phyloP scores from a whole-genome alignment of 228 moss, liverwort and hornwort species.

The Sphagnum fallax region DNA sequence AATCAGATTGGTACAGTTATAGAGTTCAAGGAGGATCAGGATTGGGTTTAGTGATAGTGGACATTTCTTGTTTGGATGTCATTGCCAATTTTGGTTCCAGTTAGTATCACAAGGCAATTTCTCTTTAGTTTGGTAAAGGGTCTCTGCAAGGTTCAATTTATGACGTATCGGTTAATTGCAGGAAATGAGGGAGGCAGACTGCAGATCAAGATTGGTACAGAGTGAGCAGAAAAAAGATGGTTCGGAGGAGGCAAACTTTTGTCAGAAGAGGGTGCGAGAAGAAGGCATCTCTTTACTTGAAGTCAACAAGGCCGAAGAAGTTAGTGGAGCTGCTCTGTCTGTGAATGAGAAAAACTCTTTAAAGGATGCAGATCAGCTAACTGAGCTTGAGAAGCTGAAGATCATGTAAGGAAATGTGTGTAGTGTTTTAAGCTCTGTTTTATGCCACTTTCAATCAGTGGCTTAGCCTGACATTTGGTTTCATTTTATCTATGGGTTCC shows the following conservation, averaged over 20 bases:
- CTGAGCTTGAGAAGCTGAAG: conserved; percentile 55
- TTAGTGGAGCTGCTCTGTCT: conserved; percentile 17
- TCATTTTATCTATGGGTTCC: too few relatives aligned
- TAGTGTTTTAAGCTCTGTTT: background rate
- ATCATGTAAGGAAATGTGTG: conserved; percentile 24
- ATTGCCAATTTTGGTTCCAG: too few relatives aligned
- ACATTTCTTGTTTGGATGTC: too few relatives aligned
- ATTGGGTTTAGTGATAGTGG: too few relatives aligned
- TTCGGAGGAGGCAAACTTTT: conserved; percentile 23
- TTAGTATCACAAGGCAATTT: too few relatives aligned
- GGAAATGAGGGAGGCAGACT: background rate
- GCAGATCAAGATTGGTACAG: background rate
- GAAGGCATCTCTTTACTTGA: conserved; percentile 58
- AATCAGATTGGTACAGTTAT: too few relatives aligned
- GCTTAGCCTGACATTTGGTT: too few relatives aligned
- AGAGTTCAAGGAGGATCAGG: too few relatives aligned
- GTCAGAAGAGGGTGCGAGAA: conserved; percentile 38
- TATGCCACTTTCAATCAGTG: background rate
- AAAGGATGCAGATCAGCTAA: conserved; percentile 32
- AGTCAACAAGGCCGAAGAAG: conserved; percentile 24
- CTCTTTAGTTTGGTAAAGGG: too few relatives aligned
- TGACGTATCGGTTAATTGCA: background rate
- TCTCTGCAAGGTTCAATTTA: too few relatives aligned
- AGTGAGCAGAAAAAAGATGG: conserved; percentile 32
- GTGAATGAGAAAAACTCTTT: conserved; percentile 43